These are phyloP conservation scores for Simmondsia chinensis DNA, from an alignment of 148 eudicot species.

Conservation along the genomic window DNA sequence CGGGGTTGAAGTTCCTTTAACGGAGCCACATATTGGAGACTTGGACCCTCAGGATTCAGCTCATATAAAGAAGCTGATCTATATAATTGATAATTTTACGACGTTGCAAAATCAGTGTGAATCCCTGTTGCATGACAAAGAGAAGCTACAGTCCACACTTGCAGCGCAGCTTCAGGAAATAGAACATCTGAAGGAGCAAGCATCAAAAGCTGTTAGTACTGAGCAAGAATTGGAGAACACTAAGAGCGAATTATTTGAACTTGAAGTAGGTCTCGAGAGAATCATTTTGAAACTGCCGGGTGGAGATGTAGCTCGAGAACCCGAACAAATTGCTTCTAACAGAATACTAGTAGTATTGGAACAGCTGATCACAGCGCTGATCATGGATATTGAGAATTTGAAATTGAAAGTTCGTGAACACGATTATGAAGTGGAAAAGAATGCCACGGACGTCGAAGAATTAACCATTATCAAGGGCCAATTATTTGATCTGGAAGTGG, in stretches of 20 bases:
- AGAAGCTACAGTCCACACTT: conserved; percentile 45
- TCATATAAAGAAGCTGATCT: conserved; percentile 50
- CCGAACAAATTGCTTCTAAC: conserved; percentile 20
- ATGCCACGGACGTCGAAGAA: conserved; percentile 8
- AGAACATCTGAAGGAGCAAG: conserved; percentile 41
- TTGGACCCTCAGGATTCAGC: conserved; percentile 32
- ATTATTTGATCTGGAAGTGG: conserved; percentile 16
- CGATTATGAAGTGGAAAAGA: conserved; percentile 21
- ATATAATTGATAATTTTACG: conserved; percentile 40
- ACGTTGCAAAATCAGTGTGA: conserved; percentile 34
- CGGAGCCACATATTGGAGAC: conserved; percentile 24
- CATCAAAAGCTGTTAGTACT: conserved; percentile 21
- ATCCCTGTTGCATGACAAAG: conserved; percentile 43
- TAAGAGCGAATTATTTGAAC: conserved; percentile 32
- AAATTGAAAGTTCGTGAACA: conserved; percentile 65
- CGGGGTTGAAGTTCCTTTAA: conserved; percentile 32
- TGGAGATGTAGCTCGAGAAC: conserved; percentile 26
- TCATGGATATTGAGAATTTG: conserved; percentile 48
- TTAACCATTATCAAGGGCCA: conserved; percentile 13
- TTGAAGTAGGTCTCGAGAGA: conserved; percentile 40
- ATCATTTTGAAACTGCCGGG: conserved; percentile 51
- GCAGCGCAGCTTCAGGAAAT: conserved; percentile 42
- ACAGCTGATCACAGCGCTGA: conserved; percentile 37
- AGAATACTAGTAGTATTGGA: conserved; percentile 44
- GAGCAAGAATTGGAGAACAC: conserved; percentile 31